These are phyloP conservation scores for Fusarium secorum DNA, from an alignment of 2,329 filamentous ascomycete genomes.

Conservation along the genomic window DNA sequence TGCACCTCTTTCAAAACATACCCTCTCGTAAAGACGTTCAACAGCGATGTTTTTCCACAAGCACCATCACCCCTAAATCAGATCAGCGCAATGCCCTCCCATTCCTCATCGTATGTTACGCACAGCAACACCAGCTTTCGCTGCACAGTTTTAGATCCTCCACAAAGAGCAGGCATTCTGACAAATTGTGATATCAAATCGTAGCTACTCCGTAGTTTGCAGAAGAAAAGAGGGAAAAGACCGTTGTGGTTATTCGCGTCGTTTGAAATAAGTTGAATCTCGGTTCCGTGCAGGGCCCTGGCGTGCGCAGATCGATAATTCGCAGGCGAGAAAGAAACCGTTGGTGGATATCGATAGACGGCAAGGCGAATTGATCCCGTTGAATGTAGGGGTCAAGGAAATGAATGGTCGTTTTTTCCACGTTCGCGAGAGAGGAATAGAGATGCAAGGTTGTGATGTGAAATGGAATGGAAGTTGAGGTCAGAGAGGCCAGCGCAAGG, in stretches of 20 bases:
- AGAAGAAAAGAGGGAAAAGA: not conserved
- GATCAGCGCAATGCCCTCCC: constrained; percentile 17
- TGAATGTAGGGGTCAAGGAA: not conserved
- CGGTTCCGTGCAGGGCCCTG: constrained; percentile 27
- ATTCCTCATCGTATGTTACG: constrained; percentile 18
- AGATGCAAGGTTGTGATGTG: constrained; percentile 5
- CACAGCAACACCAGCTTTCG: constrained; percentile 95
- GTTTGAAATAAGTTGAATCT: constrained; percentile 22
- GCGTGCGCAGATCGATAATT: constrained; percentile 23
- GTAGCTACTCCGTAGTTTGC: not conserved
- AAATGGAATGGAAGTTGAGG: not conserved
- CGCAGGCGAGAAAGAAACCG: not conserved
- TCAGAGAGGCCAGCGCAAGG: constrained; percentile 14
- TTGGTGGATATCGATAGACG: not conserved
- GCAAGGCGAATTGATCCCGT: not conserved
- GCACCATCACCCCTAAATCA: constrained; percentile 84
- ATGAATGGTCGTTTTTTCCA: not conserved
- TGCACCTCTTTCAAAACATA: constrained; percentile 54
- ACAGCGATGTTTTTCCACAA: constrained; percentile 93
- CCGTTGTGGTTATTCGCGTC: not conserved
- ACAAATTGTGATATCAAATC: not conserved
- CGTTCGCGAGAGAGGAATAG: constrained; percentile 2
- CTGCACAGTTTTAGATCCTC: constrained; percentile 84
- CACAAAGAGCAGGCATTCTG: constrained; percentile 58
- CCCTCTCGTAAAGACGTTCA: constrained; percentile 99